Evolutionary conservation across 352 stramenopile genomes (phyloP).

Genomic region (Aphanomyces invadans): DNA sequence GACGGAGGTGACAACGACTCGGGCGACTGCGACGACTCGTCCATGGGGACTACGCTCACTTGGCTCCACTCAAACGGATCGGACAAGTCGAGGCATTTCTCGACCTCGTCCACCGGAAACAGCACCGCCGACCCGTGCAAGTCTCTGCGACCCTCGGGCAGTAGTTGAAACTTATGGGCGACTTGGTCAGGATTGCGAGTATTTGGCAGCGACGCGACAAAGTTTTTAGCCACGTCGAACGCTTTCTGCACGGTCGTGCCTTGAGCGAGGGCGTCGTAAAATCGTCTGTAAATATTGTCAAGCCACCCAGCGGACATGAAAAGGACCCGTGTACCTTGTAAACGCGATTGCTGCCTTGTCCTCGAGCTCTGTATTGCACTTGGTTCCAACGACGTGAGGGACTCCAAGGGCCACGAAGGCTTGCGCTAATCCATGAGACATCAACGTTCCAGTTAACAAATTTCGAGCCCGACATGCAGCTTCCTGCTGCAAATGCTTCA

Average conservation of each 20-base stretch:
- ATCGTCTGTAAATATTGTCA: not conserved
- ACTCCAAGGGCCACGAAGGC: constrained; percentile 6
- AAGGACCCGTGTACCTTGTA: constrained; percentile 14
- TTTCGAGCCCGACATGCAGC: too few species aligned
- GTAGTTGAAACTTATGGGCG: constrained; percentile 3
- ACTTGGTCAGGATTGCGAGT: not conserved
- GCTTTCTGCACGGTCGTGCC: not conserved
- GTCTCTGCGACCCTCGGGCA: not conserved
- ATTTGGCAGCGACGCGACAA: not conserved
- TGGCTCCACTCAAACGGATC: not conserved
- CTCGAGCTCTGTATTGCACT: constrained; percentile 7
- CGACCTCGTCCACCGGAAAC: not conserved
- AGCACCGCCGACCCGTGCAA: not conserved
- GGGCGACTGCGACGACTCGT: not conserved
- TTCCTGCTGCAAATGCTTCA: too few species aligned
- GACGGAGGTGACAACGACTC: not conserved
- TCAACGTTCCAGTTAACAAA: too few species aligned
- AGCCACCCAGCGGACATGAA: too few species aligned
- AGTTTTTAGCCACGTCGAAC: not conserved
- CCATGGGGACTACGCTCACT: not conserved
- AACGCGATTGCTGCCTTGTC: constrained; percentile 20
- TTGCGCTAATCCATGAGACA: too few species aligned
- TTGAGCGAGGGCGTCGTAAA: not conserved
- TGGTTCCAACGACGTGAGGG: constrained; percentile 1
- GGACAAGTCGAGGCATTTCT: not conserved